Conservation (phyloP, 1,139 yeast species). For the Candida frijolesensis region DNA sequence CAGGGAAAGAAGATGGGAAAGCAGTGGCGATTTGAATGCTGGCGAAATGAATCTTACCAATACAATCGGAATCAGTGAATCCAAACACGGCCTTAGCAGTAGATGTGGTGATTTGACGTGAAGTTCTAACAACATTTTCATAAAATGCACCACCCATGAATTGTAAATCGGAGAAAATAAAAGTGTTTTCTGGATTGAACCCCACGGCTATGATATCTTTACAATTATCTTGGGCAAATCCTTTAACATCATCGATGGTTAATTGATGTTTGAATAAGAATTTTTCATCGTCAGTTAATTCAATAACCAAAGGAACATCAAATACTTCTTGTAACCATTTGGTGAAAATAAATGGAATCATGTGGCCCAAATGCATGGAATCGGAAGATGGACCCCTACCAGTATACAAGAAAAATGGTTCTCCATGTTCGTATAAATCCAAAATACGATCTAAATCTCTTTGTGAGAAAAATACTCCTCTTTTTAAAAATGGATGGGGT, state of each 20-base stretch:
- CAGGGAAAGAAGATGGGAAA: conserved; percentile 95
- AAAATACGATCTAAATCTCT: conserved; percentile 81
- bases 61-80: conserved; percentile 90
- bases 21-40: conserved; percentile 95
- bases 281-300: conserved; percentile 97
- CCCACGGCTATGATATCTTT: conserved; percentile 95
- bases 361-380: conserved; percentile 95
- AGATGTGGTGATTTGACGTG: conserved; percentile 93
- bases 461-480: conserved; percentile 93
- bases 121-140: conserved; percentile 91
- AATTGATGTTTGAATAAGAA: conserved; percentile 90
- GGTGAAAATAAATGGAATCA: conserved; percentile 94
- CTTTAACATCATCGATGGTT: conserved; percentile 85
- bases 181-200: conserved; percentile 91
- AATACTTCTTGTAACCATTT: conserved; percentile 98
- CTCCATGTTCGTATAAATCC: conserved; percentile 90
- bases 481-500: conserved; percentile 90
- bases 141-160: conserved; percentile 95
- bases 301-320: conserved; percentile 94
- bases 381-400: conserved; percentile 98
- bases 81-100: conserved; percentile 99
- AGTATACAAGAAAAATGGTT: conserved; percentile 93
- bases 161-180: conserved; percentile 87
- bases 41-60: conserved; percentile 94
- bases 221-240: conserved; percentile 78